Percentiles rank a stretch among this genome's conserved stretches.
phyloP scores from a whole-genome alignment of 179 eudicot genomes.

The Beta corolliflora region DNA sequence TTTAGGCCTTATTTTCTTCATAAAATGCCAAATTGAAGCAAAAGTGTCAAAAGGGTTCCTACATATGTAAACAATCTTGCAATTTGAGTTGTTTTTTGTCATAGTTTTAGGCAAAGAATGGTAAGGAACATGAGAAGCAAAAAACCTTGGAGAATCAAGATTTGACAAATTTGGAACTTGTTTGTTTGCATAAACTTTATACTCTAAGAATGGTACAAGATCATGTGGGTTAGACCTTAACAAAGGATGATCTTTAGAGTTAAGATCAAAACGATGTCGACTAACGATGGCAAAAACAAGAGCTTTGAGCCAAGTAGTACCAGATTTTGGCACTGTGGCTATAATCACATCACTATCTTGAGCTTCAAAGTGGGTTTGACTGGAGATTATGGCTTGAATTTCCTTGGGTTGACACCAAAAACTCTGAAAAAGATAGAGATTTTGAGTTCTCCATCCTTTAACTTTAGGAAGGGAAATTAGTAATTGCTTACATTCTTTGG shows the following conservation, averaged over 20 bases:
- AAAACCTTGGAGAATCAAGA: conserved; percentile 35
- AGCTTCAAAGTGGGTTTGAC: conserved; percentile 40
- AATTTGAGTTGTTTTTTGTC: conserved; percentile 15
- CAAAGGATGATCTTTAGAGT: conserved; percentile 41
- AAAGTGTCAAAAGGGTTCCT: conserved; percentile 61
- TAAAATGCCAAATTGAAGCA: conserved; percentile 56
- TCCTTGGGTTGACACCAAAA: conserved; percentile 40
- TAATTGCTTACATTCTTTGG: conserved; percentile 17
- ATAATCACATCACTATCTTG: conserved; percentile 37
- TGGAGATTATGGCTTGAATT: conserved; percentile 27
- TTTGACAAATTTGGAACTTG: conserved; percentile 25
- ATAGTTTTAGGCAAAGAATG: conserved; percentile 41
- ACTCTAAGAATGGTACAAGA: conserved; percentile 60
- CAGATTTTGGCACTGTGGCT: conserved; percentile 47
- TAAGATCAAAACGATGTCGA: background rate
- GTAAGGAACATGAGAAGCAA: conserved; percentile 58
- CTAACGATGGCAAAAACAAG: conserved; percentile 34
- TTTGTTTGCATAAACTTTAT: conserved; percentile 39
- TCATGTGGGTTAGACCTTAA: conserved; percentile 55
- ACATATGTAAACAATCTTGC: conserved; percentile 54
- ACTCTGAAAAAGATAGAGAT: conserved; percentile 28
- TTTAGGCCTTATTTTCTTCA: conserved; percentile 31
- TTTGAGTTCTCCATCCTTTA: conserved; percentile 33
- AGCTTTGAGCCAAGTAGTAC: conserved; percentile 67
- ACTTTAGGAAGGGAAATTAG: conserved; percentile 33